These are phyloP conservation scores for Exophiala oligosperma DNA, from an alignment of 2,329 filamentous ascomycete species.

Conservation along the genomic window DNA sequence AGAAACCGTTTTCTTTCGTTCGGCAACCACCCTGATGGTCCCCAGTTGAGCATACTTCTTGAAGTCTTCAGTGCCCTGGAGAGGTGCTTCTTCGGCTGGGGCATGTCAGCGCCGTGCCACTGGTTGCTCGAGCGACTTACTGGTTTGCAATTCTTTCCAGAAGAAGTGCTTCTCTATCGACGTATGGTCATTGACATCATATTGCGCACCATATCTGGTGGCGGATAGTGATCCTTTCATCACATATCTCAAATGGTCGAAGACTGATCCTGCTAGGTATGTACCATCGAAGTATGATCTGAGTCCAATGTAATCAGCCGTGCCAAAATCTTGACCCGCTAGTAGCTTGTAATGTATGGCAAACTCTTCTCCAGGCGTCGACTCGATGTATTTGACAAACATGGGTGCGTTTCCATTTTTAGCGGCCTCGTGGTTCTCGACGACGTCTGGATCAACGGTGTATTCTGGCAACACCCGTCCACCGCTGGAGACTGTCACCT, in stretches of 20 bases:
- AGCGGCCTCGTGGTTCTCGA: neutral
- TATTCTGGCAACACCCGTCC: neutral
- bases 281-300: neutral
- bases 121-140: neutral
- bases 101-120: neutral
- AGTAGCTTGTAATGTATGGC: neutral
- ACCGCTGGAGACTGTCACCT: conserved; percentile 6
- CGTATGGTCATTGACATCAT: too few relatives aligned
- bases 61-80: neutral
- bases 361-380: conserved; percentile 3
- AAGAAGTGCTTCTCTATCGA: neutral
- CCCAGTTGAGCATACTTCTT: conserved; percentile 4
- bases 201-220: too few relatives aligned
- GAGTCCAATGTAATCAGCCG: neutral
- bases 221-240: neutral
- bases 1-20: neutral
- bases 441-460: neutral
- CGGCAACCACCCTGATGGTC: conserved; percentile 6
- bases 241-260: neutral
- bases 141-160: conserved; percentile 1
- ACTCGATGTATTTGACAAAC: conserved; percentile 12
- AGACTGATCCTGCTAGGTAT: neutral
- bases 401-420: neutral
- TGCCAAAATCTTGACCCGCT: neutral
- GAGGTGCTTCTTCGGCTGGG: conserved; percentile 1